Conservation (phyloP, 225 moss, liverwort and hornwort species). For the Polytrichum formosum region DNA sequence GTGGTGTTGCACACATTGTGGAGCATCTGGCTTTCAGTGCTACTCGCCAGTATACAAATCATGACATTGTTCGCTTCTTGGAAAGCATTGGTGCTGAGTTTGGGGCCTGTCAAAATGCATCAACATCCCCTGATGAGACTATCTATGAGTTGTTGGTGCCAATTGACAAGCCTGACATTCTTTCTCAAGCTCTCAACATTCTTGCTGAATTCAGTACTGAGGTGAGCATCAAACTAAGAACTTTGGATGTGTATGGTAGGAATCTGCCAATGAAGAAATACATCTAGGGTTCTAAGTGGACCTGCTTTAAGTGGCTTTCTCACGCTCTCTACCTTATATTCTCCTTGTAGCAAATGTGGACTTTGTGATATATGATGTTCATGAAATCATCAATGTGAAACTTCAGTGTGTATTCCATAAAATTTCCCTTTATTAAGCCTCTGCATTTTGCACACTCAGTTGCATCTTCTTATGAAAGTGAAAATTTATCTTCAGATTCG, state of each 20-base stretch:
- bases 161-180: constrained; percentile 87
- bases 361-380: too few species aligned
- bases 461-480: constrained; percentile 9
- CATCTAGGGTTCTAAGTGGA: too few species aligned
- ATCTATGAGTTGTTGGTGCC: constrained; percentile 96
- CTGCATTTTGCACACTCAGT: too few species aligned
- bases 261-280: too few species aligned
- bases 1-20: constrained; percentile 96
- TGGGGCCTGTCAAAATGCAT: constrained; percentile 97
- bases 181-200: constrained; percentile 84
- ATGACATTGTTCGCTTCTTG: constrained; percentile 86
- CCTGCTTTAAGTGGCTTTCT: too few species aligned
- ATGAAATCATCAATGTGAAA: too few species aligned
- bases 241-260: neutral
- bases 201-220: constrained; percentile 97
- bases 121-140: constrained; percentile 98
- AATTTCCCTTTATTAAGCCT: too few species aligned
- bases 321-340: too few species aligned
- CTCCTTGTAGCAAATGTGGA: too few species aligned
- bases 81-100: constrained; percentile 99
- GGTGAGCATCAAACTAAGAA: constrained; percentile 26
- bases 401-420: too few species aligned
- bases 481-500: constrained; percentile 57
- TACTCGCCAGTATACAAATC: constrained; percentile 85
- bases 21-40: constrained; percentile 98